Conservation (phyloP, 495 filamentous ascomycete genomes). For the Articulospora tetracladia region DNA sequence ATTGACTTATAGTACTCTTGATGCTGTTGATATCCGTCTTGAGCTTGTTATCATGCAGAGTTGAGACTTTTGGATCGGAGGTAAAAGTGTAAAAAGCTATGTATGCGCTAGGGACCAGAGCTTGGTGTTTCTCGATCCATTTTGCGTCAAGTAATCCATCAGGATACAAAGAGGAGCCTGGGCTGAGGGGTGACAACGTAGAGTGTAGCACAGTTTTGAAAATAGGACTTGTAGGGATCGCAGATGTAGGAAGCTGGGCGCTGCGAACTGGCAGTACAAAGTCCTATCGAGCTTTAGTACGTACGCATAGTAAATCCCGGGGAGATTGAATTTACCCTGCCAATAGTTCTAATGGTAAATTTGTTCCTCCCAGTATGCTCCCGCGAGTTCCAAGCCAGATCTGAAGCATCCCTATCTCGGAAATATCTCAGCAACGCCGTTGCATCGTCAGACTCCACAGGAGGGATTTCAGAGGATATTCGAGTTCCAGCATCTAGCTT, state of each 20-base stretch:
- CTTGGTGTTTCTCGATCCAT: constrained; percentile 85
- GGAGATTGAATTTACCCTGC: constrained; percentile 61
- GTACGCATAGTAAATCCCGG: not conserved
- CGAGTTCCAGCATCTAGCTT: constrained; percentile 55
- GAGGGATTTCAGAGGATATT: constrained; percentile 64
- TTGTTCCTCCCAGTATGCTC: constrained; percentile 39
- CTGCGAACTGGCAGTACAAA: constrained; percentile 45
- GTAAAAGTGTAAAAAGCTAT: constrained; percentile 70
- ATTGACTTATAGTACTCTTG: constrained; percentile 58
- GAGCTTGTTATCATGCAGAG: constrained; percentile 76
- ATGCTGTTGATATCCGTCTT: constrained; percentile 81
- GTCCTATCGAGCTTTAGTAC: constrained; percentile 34
- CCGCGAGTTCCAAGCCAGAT: constrained; percentile 53
- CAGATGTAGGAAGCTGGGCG: constrained; percentile 44
- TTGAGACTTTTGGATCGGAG: constrained; percentile 64
- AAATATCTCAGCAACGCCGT: constrained; percentile 66
- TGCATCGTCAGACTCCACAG: constrained; percentile 60
- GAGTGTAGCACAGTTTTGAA: constrained; percentile 65
- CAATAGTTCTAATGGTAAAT: constrained; percentile 66
- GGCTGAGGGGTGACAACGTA: constrained; percentile 81
- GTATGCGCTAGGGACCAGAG: constrained; percentile 72
- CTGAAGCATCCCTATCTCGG: constrained; percentile 58
- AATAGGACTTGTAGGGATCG: constrained; percentile 38
- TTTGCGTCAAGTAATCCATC: constrained; percentile 78
- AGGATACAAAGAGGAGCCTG: constrained; percentile 73